Conservation (phyloP, 2,329 filamentous ascomycete species). For the Alternaria infectoria region DNA sequence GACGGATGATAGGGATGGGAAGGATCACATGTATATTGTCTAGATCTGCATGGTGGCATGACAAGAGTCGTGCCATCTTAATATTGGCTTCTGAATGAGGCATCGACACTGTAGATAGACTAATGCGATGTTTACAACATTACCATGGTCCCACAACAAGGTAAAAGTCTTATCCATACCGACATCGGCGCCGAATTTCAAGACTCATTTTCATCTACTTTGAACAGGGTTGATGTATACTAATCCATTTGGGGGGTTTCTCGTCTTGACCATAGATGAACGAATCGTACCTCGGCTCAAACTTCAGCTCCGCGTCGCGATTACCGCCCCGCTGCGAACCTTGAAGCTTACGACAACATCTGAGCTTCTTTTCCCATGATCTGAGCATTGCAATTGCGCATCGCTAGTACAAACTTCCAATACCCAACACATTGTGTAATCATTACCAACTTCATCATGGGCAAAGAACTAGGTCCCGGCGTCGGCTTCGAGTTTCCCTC, state of each 20-base stretch:
- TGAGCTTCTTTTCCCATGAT: not conserved
- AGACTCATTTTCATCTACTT: not conserved
- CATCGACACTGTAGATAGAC: conserved; percentile 22
- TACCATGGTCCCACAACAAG: not conserved
- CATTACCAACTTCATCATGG: conserved; percentile 28
- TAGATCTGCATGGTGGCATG: conserved; percentile 7
- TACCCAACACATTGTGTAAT: not conserved
- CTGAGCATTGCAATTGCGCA: not conserved
- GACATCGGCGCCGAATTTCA: not conserved
- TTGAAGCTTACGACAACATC: conserved; percentile 14
- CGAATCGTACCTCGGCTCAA: conserved; percentile 44
- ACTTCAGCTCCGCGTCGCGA: conserved; percentile 29
- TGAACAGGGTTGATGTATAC: not conserved
- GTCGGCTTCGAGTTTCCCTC: conserved; percentile 80
- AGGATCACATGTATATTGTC: conserved; percentile 16
- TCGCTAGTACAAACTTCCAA: not conserved
- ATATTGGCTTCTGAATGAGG: conserved; percentile 14
- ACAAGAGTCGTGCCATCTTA: conserved; percentile 14
- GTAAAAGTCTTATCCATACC: not conserved
- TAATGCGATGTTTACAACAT: conserved; percentile 12
- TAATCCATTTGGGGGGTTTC: conserved; percentile 13
- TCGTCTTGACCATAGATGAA: conserved; percentile 14
- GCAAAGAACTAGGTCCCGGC: conserved; percentile 54
- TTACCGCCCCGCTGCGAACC: conserved; percentile 36
- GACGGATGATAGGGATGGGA: conserved; percentile 19